These are phyloP conservation scores for Pestalotiopsis sp. DNA, from an alignment of 2,329 filamentous ascomycete genomes.

Conservation along the genomic window DNA sequence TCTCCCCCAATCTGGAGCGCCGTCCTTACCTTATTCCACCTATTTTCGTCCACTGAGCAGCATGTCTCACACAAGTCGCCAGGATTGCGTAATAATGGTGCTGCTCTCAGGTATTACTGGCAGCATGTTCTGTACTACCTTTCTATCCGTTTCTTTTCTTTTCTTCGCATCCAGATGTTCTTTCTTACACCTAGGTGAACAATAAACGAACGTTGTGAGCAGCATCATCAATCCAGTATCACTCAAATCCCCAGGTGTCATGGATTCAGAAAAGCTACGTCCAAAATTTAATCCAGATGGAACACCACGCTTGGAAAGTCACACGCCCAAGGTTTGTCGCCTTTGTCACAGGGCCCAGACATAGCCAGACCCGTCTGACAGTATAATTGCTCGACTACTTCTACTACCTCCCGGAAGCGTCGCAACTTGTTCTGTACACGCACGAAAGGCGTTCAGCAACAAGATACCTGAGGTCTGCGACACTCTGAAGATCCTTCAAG, in stretches of 20 bases:
- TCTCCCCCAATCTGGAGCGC: background rate
- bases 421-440: background rate
- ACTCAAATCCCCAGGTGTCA: background rate
- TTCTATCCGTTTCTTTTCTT: background rate
- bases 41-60: background rate
- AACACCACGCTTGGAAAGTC: background rate
- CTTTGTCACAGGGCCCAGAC: background rate
- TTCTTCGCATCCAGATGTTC: background rate
- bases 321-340: background rate
- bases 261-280: background rate
- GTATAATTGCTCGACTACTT: background rate
- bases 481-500: slow-evolving; percentile 7
- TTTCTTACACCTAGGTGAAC: background rate
- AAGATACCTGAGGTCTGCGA: background rate
- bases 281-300: background rate
- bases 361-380: background rate
- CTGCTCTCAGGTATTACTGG: too few species aligned
- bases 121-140: too few species aligned
- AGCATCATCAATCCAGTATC: background rate
- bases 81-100: too few species aligned
- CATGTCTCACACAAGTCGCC: too few species aligned
- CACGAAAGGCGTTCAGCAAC: background rate
- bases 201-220: background rate
- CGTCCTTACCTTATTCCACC: background rate
- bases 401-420: background rate